Evolutionary conservation across 1,284 basidiomycete species (phyloP).

Genomic region (Ustilago xerochloae): DNA sequence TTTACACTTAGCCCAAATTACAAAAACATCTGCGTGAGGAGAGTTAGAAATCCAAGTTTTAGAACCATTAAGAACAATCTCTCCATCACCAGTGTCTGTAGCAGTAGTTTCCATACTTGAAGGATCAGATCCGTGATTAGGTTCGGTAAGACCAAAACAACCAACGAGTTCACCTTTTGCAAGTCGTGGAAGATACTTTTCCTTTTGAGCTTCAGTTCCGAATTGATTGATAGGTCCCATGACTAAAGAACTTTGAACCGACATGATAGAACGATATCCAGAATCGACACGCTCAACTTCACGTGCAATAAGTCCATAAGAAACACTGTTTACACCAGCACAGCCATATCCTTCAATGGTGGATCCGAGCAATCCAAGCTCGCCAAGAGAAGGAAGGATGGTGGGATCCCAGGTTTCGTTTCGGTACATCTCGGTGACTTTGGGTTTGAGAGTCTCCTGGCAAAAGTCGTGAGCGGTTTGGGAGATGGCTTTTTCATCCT

Average conservation of each 20-base stretch:
- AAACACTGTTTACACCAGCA: constrained; percentile 89
- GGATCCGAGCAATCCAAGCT: constrained; percentile 86
- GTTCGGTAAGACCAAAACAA: constrained; percentile 95
- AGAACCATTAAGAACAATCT: constrained; percentile 85
- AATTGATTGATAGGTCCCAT: constrained; percentile 96
- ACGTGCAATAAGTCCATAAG: constrained; percentile 91
- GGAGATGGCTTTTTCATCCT: constrained; percentile 88
- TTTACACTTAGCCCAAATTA: constrained; percentile 94
- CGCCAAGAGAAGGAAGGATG: constrained; percentile 90
- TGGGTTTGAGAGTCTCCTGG: constrained; percentile 83
- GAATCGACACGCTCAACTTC: constrained; percentile 96
- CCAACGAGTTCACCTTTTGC: constrained; percentile 89
- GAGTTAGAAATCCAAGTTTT: constrained; percentile 96
- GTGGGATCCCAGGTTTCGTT: constrained; percentile 83
- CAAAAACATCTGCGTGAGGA: constrained; percentile 78
- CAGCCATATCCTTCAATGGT: constrained; percentile 95
- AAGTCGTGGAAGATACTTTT: constrained; percentile 86
- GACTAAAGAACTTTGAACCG: constrained; percentile 94
- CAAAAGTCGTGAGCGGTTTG: constrained; percentile 87
- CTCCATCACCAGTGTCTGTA: constrained; percentile 80
- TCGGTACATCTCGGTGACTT: constrained; percentile 86
- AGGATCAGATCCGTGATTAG: constrained; percentile 95
- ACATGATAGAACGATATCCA: constrained; percentile 93
- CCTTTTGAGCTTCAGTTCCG: constrained; percentile 88
- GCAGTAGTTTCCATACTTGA: constrained; percentile 93